phyloP scores from a whole-genome alignment of 2,329 filamentous ascomycete species.

The Macrophomina tecta region DNA sequence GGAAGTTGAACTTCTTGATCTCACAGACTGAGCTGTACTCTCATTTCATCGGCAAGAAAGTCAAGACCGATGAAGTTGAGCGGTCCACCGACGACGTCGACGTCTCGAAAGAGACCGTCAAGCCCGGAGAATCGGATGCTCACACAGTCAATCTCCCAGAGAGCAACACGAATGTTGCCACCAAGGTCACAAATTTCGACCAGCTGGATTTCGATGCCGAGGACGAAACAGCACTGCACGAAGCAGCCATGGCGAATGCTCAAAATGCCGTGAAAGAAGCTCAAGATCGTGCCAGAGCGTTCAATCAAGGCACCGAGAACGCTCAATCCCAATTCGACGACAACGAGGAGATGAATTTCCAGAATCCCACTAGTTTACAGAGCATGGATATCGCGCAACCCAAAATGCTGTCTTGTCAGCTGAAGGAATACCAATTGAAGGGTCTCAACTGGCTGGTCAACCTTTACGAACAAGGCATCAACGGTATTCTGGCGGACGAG shows the following conservation, averaged over 20 bases:
- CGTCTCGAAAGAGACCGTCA: constrained; percentile 55
- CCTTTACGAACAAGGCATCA: constrained; percentile 98
- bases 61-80: constrained; percentile 96
- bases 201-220: constrained; percentile 95
- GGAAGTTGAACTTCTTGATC: constrained; percentile 99
- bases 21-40: constrained; percentile 98
- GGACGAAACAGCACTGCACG: constrained; percentile 79
- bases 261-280: constrained; percentile 95
- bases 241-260: constrained; percentile 92
- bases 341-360: constrained; percentile 99
- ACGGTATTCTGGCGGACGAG: constrained; percentile 96
- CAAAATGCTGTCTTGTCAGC: constrained; percentile 87
- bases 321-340: constrained; percentile 77
- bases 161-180: constrained; percentile 56
- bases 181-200: constrained; percentile 91
- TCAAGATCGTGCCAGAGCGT: constrained; percentile 88
- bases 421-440: constrained; percentile 99
- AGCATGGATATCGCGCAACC: constrained; percentile 95
- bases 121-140: constrained; percentile 45
- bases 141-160: constrained; percentile 57
- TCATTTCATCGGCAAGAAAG: constrained; percentile 99
- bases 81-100: constrained; percentile 80
- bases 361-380: constrained; percentile 94
- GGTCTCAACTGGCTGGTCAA: constrained; percentile 99
- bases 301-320: constrained; percentile 73